These are phyloP conservation scores for Prunus armeniaca DNA, from an alignment of 306 rosid species.

Conservation along the genomic window DNA sequence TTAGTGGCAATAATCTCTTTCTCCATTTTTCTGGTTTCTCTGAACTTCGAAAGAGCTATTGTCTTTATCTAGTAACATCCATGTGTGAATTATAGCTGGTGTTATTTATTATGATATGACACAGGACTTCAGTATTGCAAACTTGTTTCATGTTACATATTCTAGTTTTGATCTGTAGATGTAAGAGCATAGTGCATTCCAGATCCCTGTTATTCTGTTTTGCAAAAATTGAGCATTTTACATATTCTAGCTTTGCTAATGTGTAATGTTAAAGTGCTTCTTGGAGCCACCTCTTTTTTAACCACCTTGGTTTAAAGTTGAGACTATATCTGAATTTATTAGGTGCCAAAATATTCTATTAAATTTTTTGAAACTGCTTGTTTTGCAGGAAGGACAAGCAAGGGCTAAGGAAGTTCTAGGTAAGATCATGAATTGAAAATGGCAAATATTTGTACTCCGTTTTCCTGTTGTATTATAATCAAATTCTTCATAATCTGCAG, in stretches of 20 bases:
- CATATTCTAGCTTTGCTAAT: not conserved
- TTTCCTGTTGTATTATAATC: constrained; percentile 7
- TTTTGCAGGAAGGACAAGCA: constrained; percentile 77
- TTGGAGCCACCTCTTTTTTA: not conserved
- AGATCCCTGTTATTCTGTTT: not conserved
- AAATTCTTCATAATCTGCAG: constrained; percentile 39
- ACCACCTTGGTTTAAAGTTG: not conserved
- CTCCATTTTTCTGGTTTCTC: not conserved
- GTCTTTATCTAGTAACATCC: too few relatives aligned
- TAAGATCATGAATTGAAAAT: constrained; percentile 34
- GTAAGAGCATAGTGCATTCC: not conserved
- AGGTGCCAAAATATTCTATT: not conserved
- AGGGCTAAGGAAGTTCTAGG: constrained; percentile 74
- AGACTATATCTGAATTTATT: not conserved
- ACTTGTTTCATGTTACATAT: not conserved
- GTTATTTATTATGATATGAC: not conserved
- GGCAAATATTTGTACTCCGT: constrained; percentile 2
- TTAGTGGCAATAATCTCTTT: constrained; percentile 36
- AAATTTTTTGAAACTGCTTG: constrained; percentile 13
- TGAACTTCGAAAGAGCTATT: too few relatives aligned
- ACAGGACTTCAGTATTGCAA: not conserved
- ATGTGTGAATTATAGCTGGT: not conserved
- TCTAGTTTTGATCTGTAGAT: not conserved
- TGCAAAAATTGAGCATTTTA: not conserved
- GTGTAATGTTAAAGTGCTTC: not conserved